Evolutionary conservation across 2,329 filamentous ascomycete species (phyloP).

Genomic region (Colletotrichum neosansevieriae): DNA sequence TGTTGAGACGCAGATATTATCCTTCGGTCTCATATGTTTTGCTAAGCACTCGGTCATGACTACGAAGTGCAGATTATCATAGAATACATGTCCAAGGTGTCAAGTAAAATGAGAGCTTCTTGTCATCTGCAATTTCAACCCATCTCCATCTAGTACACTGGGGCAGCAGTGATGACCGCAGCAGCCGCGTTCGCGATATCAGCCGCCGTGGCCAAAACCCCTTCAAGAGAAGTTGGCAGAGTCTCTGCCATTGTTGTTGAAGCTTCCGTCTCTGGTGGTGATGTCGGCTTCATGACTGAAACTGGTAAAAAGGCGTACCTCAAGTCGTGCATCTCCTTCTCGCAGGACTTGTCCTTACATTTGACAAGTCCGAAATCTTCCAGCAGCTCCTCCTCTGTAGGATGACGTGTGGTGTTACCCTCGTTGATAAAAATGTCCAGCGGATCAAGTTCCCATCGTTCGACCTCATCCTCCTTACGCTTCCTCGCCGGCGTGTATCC

Average conservation of each 20-base stretch:
- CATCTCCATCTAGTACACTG: too few relatives aligned
- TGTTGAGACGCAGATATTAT: too few relatives aligned
- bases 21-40: too few relatives aligned
- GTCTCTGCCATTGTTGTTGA: not conserved
- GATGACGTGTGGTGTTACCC: constrained; percentile 27
- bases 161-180: too few relatives aligned
- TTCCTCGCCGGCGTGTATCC: not conserved
- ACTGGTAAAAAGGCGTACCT: constrained; percentile 3
- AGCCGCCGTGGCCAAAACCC: too few relatives aligned
- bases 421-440: constrained; percentile 5
- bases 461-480: not conserved
- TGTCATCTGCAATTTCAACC: too few relatives aligned
- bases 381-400: constrained; percentile 23
- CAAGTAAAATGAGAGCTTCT: too few relatives aligned
- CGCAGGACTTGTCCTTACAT: constrained; percentile 5
- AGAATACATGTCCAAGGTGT: too few relatives aligned
- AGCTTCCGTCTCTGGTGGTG: not conserved
- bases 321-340: constrained; percentile 3
- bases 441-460: not conserved
- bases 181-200: too few relatives aligned
- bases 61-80: too few relatives aligned
- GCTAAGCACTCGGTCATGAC: too few relatives aligned
- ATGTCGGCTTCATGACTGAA: not conserved
- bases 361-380: not conserved
- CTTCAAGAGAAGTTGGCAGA: not conserved